Evolutionary conservation across 1,284 basidiomycete genomes (phyloP), one percentile per base, ranked within the genome.

Genomic region (Leccinum griseonigrum): DNA sequence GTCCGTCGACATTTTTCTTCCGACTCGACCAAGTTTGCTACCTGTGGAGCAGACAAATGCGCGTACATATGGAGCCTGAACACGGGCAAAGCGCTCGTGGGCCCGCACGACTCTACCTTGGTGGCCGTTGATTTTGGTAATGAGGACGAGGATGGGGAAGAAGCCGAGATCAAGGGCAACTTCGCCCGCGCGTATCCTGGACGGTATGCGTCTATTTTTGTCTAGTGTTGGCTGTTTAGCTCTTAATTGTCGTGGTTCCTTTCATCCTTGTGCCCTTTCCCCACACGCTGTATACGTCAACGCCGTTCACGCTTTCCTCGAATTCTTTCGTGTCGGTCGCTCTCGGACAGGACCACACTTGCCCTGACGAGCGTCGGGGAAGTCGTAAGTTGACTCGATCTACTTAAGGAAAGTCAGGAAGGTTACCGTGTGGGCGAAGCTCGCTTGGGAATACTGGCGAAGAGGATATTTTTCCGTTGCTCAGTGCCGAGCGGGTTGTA

Each of bases 281-380:
- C 40, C 90, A 95, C 68, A 93, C 92, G 3, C 93, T 97, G 71
- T 91, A 92, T 66, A 79, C 80, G 3, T 79, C 91, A 26, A 85
- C 87, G 32, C 78, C 82, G 0, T 77, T 95, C 16, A 76, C 83
- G 1, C 54, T 74, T 36, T 85, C 87, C 58, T 76, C 81, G 2
- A 79, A 86, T 52, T 80, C 81, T 13, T 73, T 83, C 48, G 72
- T 81, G 2, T 79, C 85, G 3, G 84, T 98, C 52, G 94, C 95
- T 0, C 81, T 96, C 2, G 97, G 92, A 2, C 95, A 95, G 71
- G 97, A 99, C 70, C 97, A 99, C 73, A 97, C 96, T 98, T 22
- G 91, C 89, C 1, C 80, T 98, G 43, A 95, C 94, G 0, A 83
- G 80, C 9, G 74, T 82, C 0, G 96, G 97, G 4, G 91, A 94